Percentiles rank a stretch among this genome's conserved stretches.
Conservation (phyloP, 257 asterid species). For the Solanum habrochaites region DNA sequence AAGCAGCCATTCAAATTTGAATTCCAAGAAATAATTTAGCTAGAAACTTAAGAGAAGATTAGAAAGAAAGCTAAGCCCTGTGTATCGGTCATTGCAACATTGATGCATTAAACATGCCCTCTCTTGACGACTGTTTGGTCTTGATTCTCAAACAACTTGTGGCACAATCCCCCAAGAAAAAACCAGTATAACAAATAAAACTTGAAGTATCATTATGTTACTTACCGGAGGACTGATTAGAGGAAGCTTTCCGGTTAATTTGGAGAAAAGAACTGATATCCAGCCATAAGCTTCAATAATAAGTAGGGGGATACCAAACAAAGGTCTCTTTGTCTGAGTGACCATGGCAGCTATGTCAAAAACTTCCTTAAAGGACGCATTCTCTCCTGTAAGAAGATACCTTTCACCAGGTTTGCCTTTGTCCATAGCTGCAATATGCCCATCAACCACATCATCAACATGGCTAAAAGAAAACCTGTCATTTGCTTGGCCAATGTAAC, state of each 20-base stretch:
- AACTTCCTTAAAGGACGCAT: conserved; percentile 74
- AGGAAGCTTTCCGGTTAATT: conserved; percentile 81
- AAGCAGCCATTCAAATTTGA: not conserved
- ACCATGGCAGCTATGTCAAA: conserved; percentile 66
- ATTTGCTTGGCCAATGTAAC: conserved; percentile 60
- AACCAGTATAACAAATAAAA: not conserved
- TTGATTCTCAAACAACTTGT: not conserved
- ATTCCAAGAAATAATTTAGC: not conserved
- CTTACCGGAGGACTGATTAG: conserved; percentile 88
- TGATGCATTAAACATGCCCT: too few relatives aligned
- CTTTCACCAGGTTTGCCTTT: conserved; percentile 70
- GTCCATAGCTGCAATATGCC: conserved; percentile 70
- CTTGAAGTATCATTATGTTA: not conserved
- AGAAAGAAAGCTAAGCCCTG: not conserved
- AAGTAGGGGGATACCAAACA: conserved; percentile 44
- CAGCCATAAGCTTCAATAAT: conserved; percentile 52
- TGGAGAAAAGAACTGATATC: conserved; percentile 49
- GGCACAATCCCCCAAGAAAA: not conserved
- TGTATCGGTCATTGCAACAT: not conserved
- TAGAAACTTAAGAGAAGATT: not conserved
- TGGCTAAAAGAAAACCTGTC: conserved; percentile 65
- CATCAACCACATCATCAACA: conserved; percentile 80
- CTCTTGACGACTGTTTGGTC: not conserved
- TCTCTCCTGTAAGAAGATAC: conserved; percentile 89
- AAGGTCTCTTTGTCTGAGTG: conserved; percentile 60